Conservation (phyloP, 129 eudicot species). For the Tagetes erecta region DNA sequence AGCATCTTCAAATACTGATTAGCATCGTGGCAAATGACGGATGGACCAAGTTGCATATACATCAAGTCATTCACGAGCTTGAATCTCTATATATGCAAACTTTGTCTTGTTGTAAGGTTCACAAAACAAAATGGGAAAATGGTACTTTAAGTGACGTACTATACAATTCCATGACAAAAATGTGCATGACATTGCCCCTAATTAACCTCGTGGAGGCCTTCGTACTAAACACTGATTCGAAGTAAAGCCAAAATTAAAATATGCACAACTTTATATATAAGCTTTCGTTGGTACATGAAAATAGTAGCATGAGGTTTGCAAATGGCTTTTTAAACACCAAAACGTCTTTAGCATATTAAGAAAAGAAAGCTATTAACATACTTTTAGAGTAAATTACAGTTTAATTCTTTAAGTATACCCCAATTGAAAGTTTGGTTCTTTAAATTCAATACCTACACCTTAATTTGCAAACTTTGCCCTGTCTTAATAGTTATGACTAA, state of each 20-base stretch:
- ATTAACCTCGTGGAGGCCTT: background rate
- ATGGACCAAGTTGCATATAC: conserved; percentile 26
- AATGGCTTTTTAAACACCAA: background rate
- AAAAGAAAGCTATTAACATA: no score
- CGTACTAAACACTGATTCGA: background rate
- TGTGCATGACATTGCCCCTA: background rate
- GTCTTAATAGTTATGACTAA: no score
- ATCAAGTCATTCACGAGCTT: conserved; percentile 18
- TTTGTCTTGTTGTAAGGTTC: conserved; percentile 15
- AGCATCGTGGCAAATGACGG: conserved; percentile 8
- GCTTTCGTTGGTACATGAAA: conserved; percentile 14
- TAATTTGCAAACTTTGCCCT: no score
- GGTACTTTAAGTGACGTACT: conserved; percentile 1
- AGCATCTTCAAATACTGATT: background rate
- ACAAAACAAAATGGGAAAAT: conserved; percentile 12
- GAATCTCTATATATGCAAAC: conserved; percentile 17
- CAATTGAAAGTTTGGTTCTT: no score
- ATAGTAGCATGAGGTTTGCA: background rate
- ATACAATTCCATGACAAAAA: conserved; percentile 23
- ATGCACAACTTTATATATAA: background rate
- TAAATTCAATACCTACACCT: no score
- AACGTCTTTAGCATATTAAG: background rate
- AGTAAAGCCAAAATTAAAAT: background rate
- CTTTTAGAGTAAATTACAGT: no score
- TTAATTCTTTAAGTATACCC: no score